Evolutionary conservation across 2,329 filamentous ascomycete genomes (phyloP), one percentile per base, ranked within the genome.

Genomic region (Fulvia fulva): DNA sequence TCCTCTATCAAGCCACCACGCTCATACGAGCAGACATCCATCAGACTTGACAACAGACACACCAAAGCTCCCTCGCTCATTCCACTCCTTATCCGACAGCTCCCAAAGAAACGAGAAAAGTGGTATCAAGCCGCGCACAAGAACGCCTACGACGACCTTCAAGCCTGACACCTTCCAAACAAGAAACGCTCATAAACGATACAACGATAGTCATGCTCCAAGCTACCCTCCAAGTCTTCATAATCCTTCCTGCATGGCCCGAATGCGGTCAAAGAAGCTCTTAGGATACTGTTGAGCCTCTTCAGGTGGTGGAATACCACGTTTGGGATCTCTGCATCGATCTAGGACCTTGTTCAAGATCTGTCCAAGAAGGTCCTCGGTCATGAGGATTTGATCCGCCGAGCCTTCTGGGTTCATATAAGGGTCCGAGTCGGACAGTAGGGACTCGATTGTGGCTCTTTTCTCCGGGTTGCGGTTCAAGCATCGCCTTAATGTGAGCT

Each of bases 261-360:
- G 64, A 47, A 81, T 79, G 70, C 77, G 79, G 3, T 68, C 73
- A 63, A 80, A 77, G 55, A 80, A 81, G 56, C 74, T 78, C 28
- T 68, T 71, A 0, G 78, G 75, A 68, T 80, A 80, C 57, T 70
- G 65, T 19, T 70, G 60, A 44, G 79, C 75, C 67, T 87, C 84
- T 57, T 83, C 81, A 34, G 84, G 81, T 16, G 75, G 81, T 2
- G 84, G 84, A 5, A 81, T 68, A 3, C 80, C 78, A 59, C 80
- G 81, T 23, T 72, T 74, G 8, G 71, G 68, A 64, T 81, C 80
- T 28, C 79, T 74, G 67, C 84, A 86, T 62, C 85, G 80, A 59
- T 84, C 80, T 3, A 84, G 80, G 16, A 87, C 83, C 50, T 82
- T 81, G 53, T 78, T 76, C 62, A 87, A 78, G 30, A 87, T 83